Conservation (phyloP, 768 basidiomycete genomes). For the Tulasnella sp. region DNA sequence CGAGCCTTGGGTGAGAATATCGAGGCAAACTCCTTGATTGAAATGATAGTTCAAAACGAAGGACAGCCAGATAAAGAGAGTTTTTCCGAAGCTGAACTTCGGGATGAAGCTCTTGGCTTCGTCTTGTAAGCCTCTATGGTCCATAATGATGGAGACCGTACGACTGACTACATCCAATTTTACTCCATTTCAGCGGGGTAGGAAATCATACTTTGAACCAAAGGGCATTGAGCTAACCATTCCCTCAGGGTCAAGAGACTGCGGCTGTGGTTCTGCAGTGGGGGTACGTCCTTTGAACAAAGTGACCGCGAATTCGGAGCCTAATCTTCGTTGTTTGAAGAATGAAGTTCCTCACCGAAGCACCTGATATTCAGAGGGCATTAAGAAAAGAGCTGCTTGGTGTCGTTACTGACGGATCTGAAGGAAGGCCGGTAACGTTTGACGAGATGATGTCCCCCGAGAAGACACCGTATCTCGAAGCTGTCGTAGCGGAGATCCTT, state of each 20-base stretch:
- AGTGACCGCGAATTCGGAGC: neutral
- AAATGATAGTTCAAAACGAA: neutral
- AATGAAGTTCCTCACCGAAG: conserved; percentile 7
- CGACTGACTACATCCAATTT: neutral
- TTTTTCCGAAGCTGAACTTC: neutral
- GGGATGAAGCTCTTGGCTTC: neutral
- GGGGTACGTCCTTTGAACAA: neutral
- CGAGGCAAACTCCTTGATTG: neutral
- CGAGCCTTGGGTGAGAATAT: neutral
- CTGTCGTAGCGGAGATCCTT: conserved; percentile 11
- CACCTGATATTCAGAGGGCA: conserved; percentile 2
- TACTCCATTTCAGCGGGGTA: neutral
- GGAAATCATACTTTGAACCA: neutral
- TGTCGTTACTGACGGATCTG: neutral
- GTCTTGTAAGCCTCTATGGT: neutral
- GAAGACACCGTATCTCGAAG: conserved; percentile 21
- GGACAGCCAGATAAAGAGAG: neutral
- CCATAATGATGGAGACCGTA: neutral
- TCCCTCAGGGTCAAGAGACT: conserved; percentile 7
- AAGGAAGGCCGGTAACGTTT: neutral
- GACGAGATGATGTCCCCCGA: conserved; percentile 11
- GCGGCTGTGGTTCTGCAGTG: neutral
- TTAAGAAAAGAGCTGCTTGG: neutral
- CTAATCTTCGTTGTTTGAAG: neutral
- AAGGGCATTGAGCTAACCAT: neutral